Percentiles rank a stretch among this genome's conserved stretches.
phyloP scores from a whole-genome alignment of 768 basidiomycete species.

The Lentinula raphanica region DNA sequence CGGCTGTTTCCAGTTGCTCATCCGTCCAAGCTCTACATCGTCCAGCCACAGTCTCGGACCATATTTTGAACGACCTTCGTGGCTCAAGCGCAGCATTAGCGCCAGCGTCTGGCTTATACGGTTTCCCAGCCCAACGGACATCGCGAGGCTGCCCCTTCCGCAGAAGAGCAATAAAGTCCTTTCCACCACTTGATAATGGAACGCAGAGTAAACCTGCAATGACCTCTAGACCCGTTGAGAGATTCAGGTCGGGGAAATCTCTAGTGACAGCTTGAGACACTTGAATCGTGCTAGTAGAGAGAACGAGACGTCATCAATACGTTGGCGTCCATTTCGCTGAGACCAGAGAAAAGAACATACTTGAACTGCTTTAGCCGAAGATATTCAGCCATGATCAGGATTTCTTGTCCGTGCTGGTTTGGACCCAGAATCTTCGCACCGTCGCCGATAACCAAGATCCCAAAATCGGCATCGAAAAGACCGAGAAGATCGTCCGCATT shows the following conservation, averaged over 20 bases:
- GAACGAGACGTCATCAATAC: neutral
- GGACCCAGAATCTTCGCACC: conserved; percentile 67
- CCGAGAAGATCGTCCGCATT: conserved; percentile 75
- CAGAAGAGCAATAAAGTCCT: conserved; percentile 78
- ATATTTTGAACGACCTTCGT: conserved; percentile 72
- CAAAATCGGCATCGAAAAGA: conserved; percentile 75
- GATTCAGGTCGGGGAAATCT: conserved; percentile 67
- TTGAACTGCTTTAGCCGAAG: conserved; percentile 67
- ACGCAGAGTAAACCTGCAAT: conserved; percentile 74
- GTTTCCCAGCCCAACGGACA: conserved; percentile 77
- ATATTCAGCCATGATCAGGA: conserved; percentile 76
- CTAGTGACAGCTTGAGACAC: conserved; percentile 60
- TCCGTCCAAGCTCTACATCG: conserved; percentile 71
- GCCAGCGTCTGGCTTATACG: conserved; percentile 40
- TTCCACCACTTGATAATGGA: conserved; percentile 64
- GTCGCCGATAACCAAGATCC: conserved; percentile 66
- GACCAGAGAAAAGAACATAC: conserved; percentile 31
- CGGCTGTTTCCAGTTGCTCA: conserved; percentile 78
- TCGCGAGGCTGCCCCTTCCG: conserved; percentile 70
- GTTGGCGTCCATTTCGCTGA: neutral
- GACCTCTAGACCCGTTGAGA: conserved; percentile 43
- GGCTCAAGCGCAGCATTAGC: conserved; percentile 52
- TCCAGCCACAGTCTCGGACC: conserved; percentile 71
- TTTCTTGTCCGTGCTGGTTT: conserved; percentile 70
- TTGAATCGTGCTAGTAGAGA: conserved; percentile 53